These are phyloP conservation scores for Tolypocladium guangdongense DNA, from an alignment of 2,329 filamentous ascomycete genomes.

Conservation along the genomic window DNA sequence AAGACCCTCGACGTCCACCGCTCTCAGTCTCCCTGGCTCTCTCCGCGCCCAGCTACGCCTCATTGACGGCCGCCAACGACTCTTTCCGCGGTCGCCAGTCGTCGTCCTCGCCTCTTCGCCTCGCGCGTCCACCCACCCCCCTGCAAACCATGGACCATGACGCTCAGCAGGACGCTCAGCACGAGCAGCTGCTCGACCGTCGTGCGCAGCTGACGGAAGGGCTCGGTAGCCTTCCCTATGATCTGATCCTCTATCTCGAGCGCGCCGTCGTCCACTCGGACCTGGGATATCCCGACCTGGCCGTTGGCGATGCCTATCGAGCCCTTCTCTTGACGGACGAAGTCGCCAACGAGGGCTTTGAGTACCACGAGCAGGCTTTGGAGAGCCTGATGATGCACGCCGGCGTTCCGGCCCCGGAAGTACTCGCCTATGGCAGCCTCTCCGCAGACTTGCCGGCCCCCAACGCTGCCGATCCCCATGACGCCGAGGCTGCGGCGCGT, in stretches of 20 bases:
- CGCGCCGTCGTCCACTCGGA: conserved; percentile 61
- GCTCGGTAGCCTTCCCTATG: conserved; percentile 43
- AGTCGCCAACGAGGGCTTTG: conserved; percentile 63
- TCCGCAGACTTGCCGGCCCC: conserved; percentile 21
- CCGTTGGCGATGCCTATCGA: conserved; percentile 80
- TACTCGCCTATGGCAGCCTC: conserved; percentile 35
- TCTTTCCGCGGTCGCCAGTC: neutral
- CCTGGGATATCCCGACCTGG: conserved; percentile 81
- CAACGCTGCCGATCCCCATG: conserved; percentile 19
- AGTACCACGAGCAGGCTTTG: conserved; percentile 63
- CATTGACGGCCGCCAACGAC: neutral
- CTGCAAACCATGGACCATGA: conserved; percentile 19
- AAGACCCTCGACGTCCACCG: neutral
- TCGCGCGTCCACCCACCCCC: no score
- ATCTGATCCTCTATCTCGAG: conserved; percentile 54
- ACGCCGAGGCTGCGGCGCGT: conserved; percentile 20
- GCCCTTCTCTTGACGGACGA: conserved; percentile 83
- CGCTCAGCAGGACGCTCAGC: conserved; percentile 21
- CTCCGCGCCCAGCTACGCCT: neutral
- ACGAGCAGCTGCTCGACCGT: conserved; percentile 37
- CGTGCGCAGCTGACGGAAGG: conserved; percentile 47
- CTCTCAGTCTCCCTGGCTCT: neutral
- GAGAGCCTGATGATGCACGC: conserved; percentile 33
- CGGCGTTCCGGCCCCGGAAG: conserved; percentile 26
- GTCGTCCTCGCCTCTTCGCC: neutral